Evolutionary conservation across 768 basidiomycete genomes (phyloP).

Genomic region (Grammothele lineata): DNA sequence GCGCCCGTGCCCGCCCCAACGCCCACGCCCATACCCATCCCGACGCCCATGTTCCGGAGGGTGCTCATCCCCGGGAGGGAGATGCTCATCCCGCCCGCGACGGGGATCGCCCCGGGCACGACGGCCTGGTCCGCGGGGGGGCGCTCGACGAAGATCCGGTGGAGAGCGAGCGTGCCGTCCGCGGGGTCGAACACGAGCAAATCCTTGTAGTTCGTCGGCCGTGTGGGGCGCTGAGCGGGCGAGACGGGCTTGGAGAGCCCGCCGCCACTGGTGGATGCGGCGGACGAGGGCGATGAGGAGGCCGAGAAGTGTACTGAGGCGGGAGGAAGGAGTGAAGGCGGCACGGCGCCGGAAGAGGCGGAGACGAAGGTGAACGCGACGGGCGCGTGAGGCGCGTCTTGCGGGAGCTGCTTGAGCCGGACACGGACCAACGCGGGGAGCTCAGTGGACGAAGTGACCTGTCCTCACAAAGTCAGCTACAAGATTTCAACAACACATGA

Average conservation of each 20-base stretch:
- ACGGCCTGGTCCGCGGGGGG: slow-evolving; percentile 19
- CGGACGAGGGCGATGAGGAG: slow-evolving; percentile 25
- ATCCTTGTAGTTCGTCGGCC: slow-evolving; percentile 54
- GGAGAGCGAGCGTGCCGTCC: slow-evolving; percentile 51
- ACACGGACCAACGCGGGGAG: slow-evolving; percentile 56
- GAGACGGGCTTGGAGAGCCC: slow-evolving; percentile 24
- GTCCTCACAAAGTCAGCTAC: not conserved
- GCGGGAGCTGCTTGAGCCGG: slow-evolving; percentile 25
- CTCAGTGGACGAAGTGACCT: slow-evolving; percentile 52
- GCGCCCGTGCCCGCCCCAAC: too few relatives aligned
- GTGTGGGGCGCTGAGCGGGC: slow-evolving; percentile 22
- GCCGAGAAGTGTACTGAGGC: slow-evolving; percentile 23
- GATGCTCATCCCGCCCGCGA: slow-evolving; percentile 48
- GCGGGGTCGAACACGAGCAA: slow-evolving; percentile 63
- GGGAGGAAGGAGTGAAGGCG: slow-evolving; percentile 37
- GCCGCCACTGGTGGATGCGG: slow-evolving; percentile 22
- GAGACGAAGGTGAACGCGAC: slow-evolving; percentile 55
- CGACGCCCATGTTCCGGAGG: slow-evolving; percentile 22
- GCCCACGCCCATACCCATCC: too few relatives aligned
- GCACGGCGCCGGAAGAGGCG: slow-evolving; percentile 30
- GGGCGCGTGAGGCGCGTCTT: slow-evolving; percentile 29
- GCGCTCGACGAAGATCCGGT: slow-evolving; percentile 47
- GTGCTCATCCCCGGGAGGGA: slow-evolving; percentile 55
- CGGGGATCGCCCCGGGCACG: slow-evolving; percentile 25
- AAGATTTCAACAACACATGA: not conserved